Percentiles rank a stretch among this genome's conserved stretches.
Evolutionary conservation across 2,329 filamentous ascomycete species (phyloP).

Genomic region (Cladosporium sp.): DNA sequence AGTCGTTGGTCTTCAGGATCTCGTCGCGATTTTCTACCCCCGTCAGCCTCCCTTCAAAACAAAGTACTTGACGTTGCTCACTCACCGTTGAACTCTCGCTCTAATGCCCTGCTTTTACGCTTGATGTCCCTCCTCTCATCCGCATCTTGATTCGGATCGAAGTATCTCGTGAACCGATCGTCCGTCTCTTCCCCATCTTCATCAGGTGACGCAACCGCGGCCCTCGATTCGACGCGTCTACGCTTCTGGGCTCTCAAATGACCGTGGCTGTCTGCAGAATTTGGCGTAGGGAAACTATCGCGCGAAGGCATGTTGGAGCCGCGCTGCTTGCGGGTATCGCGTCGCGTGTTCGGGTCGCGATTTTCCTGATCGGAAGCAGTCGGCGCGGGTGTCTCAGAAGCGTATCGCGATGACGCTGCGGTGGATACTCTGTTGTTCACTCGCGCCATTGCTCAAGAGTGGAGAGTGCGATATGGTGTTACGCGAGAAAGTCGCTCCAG

Average conservation of each 20-base stretch:
- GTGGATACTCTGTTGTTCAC: slow-evolving; percentile 14
- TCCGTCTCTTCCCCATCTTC: slow-evolving; percentile 28
- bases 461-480: not conserved
- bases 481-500: not conserved
- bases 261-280: slow-evolving; percentile 26
- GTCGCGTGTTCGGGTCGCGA: slow-evolving; percentile 22
- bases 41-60: slow-evolving; percentile 14
- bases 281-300: slow-evolving; percentile 32
- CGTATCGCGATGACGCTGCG: slow-evolving; percentile 15
- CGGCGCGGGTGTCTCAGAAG: slow-evolving; percentile 16
- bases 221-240: slow-evolving; percentile 15
- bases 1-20: slow-evolving; percentile 56
- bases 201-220: slow-evolving; percentile 1
- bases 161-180: slow-evolving; percentile 40
- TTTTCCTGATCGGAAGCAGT: slow-evolving; percentile 40
- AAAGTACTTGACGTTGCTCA: slow-evolving; percentile 2
- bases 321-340: slow-evolving; percentile 39
- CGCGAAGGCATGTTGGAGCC: slow-evolving; percentile 32
- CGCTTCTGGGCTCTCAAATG: slow-evolving; percentile 22
- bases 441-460: slow-evolving; percentile 21
- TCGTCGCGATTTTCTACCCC: slow-evolving; percentile 62
- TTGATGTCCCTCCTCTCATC: slow-evolving; percentile 67
- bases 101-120: slow-evolving; percentile 62
- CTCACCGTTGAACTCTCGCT: slow-evolving; percentile 53
- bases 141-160: slow-evolving; percentile 77